phyloP scores from a whole-genome alignment of 2,329 filamentous ascomycete species.

The Pseudogymnoascus sp. region DNA sequence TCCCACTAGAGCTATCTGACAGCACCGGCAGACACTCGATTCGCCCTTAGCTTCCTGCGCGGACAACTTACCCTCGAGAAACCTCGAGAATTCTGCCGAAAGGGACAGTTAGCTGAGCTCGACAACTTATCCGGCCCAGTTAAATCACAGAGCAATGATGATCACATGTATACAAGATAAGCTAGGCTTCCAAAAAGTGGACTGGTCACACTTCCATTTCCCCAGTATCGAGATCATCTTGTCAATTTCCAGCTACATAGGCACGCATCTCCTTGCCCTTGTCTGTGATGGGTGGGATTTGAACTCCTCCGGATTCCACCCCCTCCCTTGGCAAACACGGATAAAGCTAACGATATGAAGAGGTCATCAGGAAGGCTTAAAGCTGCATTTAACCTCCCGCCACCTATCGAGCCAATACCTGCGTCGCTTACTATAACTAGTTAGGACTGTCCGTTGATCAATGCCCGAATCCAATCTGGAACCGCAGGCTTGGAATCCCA shows the following conservation, averaged over 20 bases:
- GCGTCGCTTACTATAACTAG: not conserved
- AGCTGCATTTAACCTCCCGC: not conserved
- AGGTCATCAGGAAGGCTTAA: conserved; percentile 2
- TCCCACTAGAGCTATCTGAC: not conserved
- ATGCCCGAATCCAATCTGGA: conserved; percentile 50
- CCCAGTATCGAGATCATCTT: not conserved
- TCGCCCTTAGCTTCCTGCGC: not conserved
- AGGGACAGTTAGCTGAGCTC: not conserved
- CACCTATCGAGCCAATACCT: not conserved
- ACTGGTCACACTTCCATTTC: not conserved
- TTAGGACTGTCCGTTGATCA: conserved; percentile 32
- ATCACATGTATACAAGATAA: not conserved
- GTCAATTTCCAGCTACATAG: not conserved
- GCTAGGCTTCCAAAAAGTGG: conserved; percentile 1
- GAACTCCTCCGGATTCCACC: not conserved
- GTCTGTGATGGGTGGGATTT: not conserved
- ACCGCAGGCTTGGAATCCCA: conserved; percentile 53
- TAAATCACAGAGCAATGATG: not conserved
- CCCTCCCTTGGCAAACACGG: not conserved
- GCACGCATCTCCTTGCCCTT: not conserved
- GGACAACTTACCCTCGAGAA: not conserved
- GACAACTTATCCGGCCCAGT: not conserved
- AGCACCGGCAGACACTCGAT: not conserved
- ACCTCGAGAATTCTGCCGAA: not conserved
- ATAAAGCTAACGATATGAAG: not conserved